Evolutionary conservation across 1,284 basidiomycete species (phyloP).

Genomic region (Melanopsichium pennsylvanicum): DNA sequence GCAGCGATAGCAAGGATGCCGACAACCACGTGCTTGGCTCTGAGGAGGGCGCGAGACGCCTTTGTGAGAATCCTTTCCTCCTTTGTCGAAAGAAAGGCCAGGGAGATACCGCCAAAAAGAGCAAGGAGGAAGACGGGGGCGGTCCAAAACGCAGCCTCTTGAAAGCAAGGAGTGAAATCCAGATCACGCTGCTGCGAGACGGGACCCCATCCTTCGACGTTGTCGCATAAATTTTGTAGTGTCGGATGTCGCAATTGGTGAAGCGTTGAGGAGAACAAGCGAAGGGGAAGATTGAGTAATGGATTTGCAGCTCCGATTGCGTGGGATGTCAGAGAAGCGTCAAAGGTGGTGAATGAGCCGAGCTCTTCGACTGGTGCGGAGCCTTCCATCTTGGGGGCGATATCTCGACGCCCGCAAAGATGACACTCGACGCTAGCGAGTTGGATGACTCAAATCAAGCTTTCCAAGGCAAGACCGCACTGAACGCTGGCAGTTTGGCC

Average conservation of each 20-base stretch:
- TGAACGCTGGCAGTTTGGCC: no score
- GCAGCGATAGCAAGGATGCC: conserved; percentile 73
- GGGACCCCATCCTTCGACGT: conserved; percentile 71
- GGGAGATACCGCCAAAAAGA: conserved; percentile 30
- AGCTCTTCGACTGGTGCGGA: conserved; percentile 29
- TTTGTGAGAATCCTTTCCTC: conserved; percentile 25
- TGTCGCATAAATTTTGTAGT: conserved; percentile 28
- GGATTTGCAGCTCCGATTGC: conserved; percentile 15
- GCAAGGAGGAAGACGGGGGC: conserved; percentile 53
- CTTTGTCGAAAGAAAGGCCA: conserved; percentile 26
- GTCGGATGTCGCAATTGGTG: conserved; percentile 1
- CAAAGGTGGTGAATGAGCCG: conserved; percentile 19
- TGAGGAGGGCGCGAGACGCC: conserved; percentile 41
- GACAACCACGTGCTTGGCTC: conserved; percentile 67
- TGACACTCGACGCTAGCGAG: no score
- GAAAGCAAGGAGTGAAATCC: conserved; percentile 84
- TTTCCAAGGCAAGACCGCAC: no score
- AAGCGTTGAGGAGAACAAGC: conserved; percentile 30
- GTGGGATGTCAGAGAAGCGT: conserved; percentile 19
- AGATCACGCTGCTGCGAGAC: conserved; percentile 74
- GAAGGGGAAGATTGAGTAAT: conserved; percentile 22
- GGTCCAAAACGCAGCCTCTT: conserved; percentile 70
- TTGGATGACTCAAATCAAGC: no score
- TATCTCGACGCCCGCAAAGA: neutral
- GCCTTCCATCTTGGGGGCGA: conserved; percentile 12